phyloP scores from a whole-genome alignment of 2,329 filamentous ascomycete species.

The Gnomoniopsis sp. region DNA sequence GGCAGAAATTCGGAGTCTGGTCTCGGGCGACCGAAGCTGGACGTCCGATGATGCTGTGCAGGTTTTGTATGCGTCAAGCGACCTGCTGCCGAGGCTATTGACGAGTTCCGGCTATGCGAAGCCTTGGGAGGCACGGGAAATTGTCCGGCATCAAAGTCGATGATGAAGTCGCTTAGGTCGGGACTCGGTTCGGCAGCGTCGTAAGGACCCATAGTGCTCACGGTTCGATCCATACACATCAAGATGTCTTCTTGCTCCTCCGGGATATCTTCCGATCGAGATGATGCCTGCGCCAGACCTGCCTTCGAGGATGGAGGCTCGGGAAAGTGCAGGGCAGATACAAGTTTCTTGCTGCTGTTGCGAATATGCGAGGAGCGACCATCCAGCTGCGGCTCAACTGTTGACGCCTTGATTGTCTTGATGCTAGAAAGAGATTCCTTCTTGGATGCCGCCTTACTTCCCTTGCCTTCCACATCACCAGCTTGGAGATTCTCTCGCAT shows the following conservation, averaged over 20 bases:
- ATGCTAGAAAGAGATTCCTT: slow-evolving; percentile 16
- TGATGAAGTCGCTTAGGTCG: slow-evolving; percentile 25
- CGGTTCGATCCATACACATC: slow-evolving; percentile 21
- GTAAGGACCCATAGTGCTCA: slow-evolving; percentile 8
- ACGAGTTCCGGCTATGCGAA: slow-evolving; percentile 11
- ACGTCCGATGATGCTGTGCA: background rate
- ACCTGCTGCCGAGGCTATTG: slow-evolving; percentile 4
- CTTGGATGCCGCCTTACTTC: slow-evolving; percentile 5
- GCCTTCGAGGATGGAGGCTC: slow-evolving; percentile 1
- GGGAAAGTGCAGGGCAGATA: slow-evolving; percentile 3
- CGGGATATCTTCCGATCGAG: background rate
- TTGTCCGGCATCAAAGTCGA: slow-evolving; percentile 23
- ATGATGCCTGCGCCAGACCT: background rate
- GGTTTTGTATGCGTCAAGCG: background rate
- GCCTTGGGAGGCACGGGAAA: slow-evolving; percentile 11
- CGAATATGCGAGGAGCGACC: background rate
- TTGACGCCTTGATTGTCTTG: slow-evolving; percentile 10
- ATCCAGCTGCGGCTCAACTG: background rate
- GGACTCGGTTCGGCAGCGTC: slow-evolving; percentile 24
- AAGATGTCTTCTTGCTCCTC: slow-evolving; percentile 20
- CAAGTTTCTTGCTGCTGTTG: background rate
- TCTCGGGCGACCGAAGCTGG: background rate
- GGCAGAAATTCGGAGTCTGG: slow-evolving; percentile 7
- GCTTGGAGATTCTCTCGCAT: slow-evolving; percentile 43
- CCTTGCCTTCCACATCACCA: background rate